phyloP scores from a whole-genome alignment of 176 grass and related monocot genomes.

The Triticum aestivum region DNA sequence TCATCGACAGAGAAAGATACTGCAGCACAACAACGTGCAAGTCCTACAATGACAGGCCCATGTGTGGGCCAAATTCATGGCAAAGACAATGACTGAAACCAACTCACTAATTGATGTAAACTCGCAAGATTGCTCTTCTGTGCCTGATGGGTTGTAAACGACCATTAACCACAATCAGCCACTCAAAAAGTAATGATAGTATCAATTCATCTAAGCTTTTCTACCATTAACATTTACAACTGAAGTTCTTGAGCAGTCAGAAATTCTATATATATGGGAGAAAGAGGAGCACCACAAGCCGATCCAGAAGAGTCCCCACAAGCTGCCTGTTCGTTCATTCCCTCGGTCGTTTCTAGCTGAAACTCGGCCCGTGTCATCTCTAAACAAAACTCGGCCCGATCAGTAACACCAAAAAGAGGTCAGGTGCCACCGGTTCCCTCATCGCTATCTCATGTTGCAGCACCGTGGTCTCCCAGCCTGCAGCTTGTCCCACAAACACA shows the following conservation, averaged over 20 bases:
- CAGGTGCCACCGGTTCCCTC: not conserved
- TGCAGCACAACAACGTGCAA: not conserved
- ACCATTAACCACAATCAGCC: constrained; percentile 22
- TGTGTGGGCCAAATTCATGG: not conserved
- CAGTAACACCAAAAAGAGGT: not conserved
- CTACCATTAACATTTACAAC: constrained; percentile 42
- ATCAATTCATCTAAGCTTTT: constrained; percentile 28
- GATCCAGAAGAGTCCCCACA: not conserved
- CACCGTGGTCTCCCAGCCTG: constrained; percentile 65
- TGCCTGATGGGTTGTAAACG: constrained; percentile 31
- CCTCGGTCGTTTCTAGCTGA: constrained; percentile 17
- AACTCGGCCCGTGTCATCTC: constrained; percentile 6
- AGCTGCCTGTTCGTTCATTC: constrained; percentile 3
- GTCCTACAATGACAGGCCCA: not conserved
- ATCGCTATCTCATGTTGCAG: constrained; percentile 90
- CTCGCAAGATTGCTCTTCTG: not conserved
- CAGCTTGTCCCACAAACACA: constrained; percentile 95
- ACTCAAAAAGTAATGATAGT: constrained; percentile 11
- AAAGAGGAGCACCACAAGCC: constrained; percentile 12
- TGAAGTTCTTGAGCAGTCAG: constrained; percentile 24
- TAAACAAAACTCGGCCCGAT: constrained; percentile 8
- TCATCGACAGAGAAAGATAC: not conserved
- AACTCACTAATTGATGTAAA: constrained; percentile 19
- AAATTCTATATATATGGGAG: constrained; percentile 25
- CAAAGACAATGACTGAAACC: not conserved